Conservation (phyloP, 768 basidiomycete species). For the Rhodosporidiobolus odoratus region DNA sequence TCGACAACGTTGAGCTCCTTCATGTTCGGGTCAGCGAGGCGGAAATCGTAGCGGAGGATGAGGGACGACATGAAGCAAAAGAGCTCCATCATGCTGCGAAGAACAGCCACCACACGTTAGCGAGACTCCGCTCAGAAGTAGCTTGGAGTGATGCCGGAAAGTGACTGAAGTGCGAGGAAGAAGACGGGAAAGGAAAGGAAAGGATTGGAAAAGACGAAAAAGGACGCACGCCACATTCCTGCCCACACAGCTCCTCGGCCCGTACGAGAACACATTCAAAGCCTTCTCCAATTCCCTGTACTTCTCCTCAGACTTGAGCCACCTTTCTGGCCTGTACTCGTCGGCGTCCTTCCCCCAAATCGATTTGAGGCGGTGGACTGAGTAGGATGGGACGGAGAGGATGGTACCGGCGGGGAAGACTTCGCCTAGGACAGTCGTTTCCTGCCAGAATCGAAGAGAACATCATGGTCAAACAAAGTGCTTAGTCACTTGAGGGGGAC, state of each 20-base stretch:
- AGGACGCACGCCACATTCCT: constrained; percentile 22
- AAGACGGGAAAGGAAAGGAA: background rate
- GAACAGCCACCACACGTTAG: too few species aligned
- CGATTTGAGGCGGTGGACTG: constrained; percentile 65
- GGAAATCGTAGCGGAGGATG: constrained; percentile 58
- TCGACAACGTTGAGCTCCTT: constrained; percentile 66
- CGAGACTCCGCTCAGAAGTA: too few species aligned
- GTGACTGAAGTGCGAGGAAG: background rate
- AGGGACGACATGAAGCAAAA: constrained; percentile 76
- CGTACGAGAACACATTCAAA: constrained; percentile 54
- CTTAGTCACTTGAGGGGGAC: too few species aligned
- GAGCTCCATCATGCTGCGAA: constrained; percentile 58
- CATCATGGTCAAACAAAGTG: too few species aligned
- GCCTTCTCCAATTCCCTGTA: constrained; percentile 56
- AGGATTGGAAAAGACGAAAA: background rate
- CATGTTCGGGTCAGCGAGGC: constrained; percentile 28
- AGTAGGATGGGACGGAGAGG: constrained; percentile 73
- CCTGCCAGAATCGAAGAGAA: constrained; percentile 49
- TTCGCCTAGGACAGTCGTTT: constrained; percentile 56
- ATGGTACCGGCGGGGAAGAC: constrained; percentile 67
- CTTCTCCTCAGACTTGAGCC: constrained; percentile 64
- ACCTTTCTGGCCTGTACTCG: constrained; percentile 72
- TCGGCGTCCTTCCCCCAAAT: constrained; percentile 78
- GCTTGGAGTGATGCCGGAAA: too few species aligned
- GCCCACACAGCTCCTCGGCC: constrained; percentile 69